A percentile compares a stretch with the other conserved stretches of the same genome.
Evolutionary conservation across 2,329 filamentous ascomycete genomes (phyloP).

Genomic region (Xylariaceae sp.): DNA sequence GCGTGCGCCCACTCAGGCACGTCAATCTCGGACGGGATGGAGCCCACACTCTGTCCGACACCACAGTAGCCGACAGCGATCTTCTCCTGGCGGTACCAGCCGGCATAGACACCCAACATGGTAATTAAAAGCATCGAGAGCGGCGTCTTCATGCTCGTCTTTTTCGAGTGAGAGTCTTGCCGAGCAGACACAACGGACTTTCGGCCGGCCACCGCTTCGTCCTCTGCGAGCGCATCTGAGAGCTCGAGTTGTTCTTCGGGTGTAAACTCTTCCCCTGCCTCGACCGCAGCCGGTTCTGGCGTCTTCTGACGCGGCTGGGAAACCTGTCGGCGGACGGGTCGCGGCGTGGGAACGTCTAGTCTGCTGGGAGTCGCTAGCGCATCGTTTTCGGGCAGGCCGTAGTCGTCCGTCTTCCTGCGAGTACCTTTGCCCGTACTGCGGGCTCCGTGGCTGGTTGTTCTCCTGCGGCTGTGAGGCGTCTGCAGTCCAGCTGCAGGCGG

Average conservation of each 20-base stretch:
- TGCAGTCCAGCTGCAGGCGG: conserved; percentile 49
- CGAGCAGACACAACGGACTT: conserved; percentile 38
- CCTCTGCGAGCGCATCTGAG: conserved; percentile 66
- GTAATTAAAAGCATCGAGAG: conserved; percentile 67
- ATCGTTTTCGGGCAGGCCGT: conserved; percentile 46
- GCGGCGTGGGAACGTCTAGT: conserved; percentile 51
- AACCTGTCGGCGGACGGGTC: conserved; percentile 29
- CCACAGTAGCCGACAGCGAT: conserved; percentile 94
- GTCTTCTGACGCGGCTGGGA: conserved; percentile 30
- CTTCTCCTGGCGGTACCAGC: conserved; percentile 92
- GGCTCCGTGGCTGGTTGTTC: conserved; percentile 36
- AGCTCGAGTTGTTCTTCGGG: conserved; percentile 82
- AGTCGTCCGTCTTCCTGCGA: conserved; percentile 41
- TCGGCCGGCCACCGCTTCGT: conserved; percentile 54
- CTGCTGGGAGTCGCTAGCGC: conserved; percentile 50
- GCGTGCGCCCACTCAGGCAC: conserved; percentile 37
- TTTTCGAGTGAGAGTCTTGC: conserved; percentile 28
- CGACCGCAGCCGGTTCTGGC: conserved; percentile 39
- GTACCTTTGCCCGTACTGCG: conserved; percentile 37
- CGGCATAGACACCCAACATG: conserved; percentile 64
- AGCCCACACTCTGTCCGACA: conserved; percentile 61
- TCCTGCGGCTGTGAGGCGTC: conserved; percentile 45
- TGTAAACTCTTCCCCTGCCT: conserved; percentile 87
- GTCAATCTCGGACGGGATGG: conserved; percentile 41
- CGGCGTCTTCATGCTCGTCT: conserved; percentile 54